Base-by-base conservation (phyloP, 306 rosid genomes). In the Mimosa bimucronata region DNA sequence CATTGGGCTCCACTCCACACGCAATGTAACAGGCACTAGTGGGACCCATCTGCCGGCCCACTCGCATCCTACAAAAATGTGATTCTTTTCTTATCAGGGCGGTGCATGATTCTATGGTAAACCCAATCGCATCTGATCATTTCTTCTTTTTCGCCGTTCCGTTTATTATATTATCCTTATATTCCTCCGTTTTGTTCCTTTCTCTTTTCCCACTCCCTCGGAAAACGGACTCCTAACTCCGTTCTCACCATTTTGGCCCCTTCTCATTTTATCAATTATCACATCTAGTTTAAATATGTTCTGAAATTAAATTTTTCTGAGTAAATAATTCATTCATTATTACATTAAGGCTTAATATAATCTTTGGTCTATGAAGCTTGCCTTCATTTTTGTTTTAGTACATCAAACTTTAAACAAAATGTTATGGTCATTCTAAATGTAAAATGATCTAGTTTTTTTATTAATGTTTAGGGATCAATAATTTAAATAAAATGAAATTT, bases 111-210 rank as follows among this genome's bases (percentile, higher is more conserved):
- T 2, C 50, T n/a, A 11, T 6, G 37, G 6, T 73, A 75, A 46
- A 67, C 80, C 77, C 23, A 53, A 78, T 28, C 79, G 65, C 79
- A 80, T 72, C 76, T 28, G 62, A 52, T 69, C 2, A 26, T 21
- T 1, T 23, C 13, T 48, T 34, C 23, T 6, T 30, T 16, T 21
- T 30, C 3, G 77, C 38, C 50, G 67, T 55, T 21, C 73, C 53
- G 73, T 71, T 61, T n/a, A n/a, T n/a, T 37, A 62, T 6, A 58
- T 48, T 15, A 18, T 66, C 15, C 6, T 10, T 6, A 34, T 40
- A 34, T 66, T 65, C 13, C 44, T 30, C 13, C n/a, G 42, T 65
- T 67, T 11, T 21, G 19, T 40, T 67, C 3, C 0, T 67, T 29
- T 5, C 25, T n/a, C 7, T 6, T 1, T 48, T 4, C 55, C 19